Evolutionary conservation across 2,329 filamentous ascomycete species (phyloP).

Genomic region (Colletotrichum tabaci): DNA sequence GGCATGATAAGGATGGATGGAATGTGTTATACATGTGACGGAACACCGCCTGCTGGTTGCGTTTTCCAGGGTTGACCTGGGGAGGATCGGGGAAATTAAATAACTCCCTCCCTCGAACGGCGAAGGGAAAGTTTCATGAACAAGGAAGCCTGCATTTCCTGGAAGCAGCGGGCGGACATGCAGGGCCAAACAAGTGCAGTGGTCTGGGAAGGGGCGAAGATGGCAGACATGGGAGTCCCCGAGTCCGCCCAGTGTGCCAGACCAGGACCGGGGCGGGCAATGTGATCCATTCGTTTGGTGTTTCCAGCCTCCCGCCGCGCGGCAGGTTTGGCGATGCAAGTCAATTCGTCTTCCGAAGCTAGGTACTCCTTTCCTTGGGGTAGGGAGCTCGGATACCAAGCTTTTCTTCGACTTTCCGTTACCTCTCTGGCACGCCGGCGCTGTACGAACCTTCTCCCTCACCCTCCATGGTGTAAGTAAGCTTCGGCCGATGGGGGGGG

Average conservation of each 20-base stretch:
- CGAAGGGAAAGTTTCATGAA: constrained; percentile 29
- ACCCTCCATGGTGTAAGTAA: constrained; percentile 29
- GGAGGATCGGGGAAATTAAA: neutral
- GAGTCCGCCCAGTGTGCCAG: constrained; percentile 24
- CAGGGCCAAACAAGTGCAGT: constrained; percentile 24
- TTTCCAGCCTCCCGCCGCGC: constrained; percentile 38
- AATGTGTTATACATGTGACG: constrained; percentile 38
- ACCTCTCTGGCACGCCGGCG: constrained; percentile 24
- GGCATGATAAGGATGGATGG: constrained; percentile 35
- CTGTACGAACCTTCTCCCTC: constrained; percentile 25
- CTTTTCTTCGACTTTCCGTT: constrained; percentile 14
- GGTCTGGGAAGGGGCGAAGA: constrained; percentile 28
- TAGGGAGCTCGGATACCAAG: constrained; percentile 22
- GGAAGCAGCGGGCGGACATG: constrained; percentile 26
- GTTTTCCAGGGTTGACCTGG: constrained; percentile 30
- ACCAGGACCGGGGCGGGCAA: constrained; percentile 38
- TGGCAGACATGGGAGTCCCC: constrained; percentile 42
- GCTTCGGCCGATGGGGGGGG: constrained; percentile 37
- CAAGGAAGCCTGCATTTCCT: constrained; percentile 34
- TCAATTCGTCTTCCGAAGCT: constrained; percentile 34
- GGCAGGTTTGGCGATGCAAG: constrained; percentile 36
- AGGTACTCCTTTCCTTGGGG: constrained; percentile 8
- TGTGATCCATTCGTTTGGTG: constrained; percentile 28
- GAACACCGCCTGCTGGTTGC: constrained; percentile 28
- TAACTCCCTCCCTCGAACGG: neutral